These are phyloP conservation scores for Urtica urens DNA, from an alignment of 306 rosid species.

Conservation along the genomic window DNA sequence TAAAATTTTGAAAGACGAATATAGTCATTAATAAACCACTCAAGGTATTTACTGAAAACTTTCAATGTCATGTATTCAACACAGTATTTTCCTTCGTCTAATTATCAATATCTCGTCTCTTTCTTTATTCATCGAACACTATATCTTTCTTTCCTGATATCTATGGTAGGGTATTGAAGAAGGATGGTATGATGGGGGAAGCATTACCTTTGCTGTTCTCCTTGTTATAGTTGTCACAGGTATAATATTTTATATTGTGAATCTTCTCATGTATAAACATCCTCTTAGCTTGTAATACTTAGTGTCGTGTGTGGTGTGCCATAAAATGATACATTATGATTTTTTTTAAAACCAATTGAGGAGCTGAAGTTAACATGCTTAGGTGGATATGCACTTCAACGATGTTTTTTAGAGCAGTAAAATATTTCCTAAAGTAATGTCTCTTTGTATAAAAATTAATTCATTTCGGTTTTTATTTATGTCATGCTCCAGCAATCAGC, in stretches of 20 bases:
- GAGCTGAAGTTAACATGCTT: neutral
- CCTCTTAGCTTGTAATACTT: neutral
- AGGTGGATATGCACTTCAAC: neutral
- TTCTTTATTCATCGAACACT: constrained; percentile 7
- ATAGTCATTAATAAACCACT: no score
- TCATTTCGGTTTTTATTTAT: neutral
- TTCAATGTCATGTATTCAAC: no score
- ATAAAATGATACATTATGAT: neutral
- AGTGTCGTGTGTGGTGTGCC: neutral
- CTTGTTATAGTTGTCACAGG: constrained; percentile 93
- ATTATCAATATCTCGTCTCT: no score
- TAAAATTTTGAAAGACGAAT: no score
- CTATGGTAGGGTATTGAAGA: constrained; percentile 51
- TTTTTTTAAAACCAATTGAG: neutral
- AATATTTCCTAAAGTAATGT: neutral
- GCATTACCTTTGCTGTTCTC: constrained; percentile 77
- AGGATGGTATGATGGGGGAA: constrained; percentile 98
- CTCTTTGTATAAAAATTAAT: neutral
- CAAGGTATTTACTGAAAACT: no score
- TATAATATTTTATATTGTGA: constrained; percentile 17
- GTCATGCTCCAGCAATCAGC: constrained; percentile 53
- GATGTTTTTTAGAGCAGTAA: neutral
- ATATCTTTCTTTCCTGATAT: constrained; percentile 12
- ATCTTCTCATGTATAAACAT: constrained; percentile 7
- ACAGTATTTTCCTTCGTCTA: no score